Evolutionary conservation across 78 protist species (phyloP).

Genomic region (Dictyostelium brefeldianum): DNA sequence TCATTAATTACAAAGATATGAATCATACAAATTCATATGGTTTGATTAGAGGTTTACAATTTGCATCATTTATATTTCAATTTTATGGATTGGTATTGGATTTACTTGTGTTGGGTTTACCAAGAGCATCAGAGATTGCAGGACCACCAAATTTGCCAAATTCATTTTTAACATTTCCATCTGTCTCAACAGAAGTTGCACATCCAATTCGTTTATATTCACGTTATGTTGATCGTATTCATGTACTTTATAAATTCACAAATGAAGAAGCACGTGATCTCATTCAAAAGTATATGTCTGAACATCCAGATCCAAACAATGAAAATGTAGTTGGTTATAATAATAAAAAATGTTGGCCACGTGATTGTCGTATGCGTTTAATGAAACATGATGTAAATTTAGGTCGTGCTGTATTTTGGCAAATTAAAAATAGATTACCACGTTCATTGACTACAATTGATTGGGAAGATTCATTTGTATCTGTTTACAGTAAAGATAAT

Average conservation of each 20-base stretch:
- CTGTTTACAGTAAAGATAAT: conserved; percentile 98
- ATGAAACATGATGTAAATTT: conserved; percentile 99
- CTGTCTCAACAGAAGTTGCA: conserved; percentile 88
- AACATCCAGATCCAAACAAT: conserved; percentile 99
- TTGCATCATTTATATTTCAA: conserved; percentile 95
- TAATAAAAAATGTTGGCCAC: conserved; percentile 99
- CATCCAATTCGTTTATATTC: conserved; percentile 99
- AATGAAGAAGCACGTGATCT: conserved; percentile 97
- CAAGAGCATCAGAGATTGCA: conserved; percentile 98
- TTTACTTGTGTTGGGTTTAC: conserved; percentile 97
- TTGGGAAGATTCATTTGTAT: conserved; percentile 96
- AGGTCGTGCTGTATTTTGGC: conserved; percentile 99
- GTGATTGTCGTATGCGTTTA: conserved; percentile 99
- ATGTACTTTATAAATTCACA: conserved; percentile 95
- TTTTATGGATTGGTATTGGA: conserved; percentile 98
- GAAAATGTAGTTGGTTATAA: conserved; percentile 99
- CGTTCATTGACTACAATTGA: conserved; percentile 96
- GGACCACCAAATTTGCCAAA: conserved; percentile 98
- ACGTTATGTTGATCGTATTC: conserved; percentile 97
- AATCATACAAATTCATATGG: conserved; percentile 98
- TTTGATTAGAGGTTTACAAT: conserved; percentile 99
- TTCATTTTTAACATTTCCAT: conserved; percentile 91
- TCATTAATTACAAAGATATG: conserved; percentile 99
- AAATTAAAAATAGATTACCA: conserved; percentile 98
- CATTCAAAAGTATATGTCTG: conserved; percentile 98